Evolutionary conservation across 306 rosid genomes (phyloP), one percentile per base, ranked within the genome.

Genomic region (Trichosanthes truncata): DNA sequence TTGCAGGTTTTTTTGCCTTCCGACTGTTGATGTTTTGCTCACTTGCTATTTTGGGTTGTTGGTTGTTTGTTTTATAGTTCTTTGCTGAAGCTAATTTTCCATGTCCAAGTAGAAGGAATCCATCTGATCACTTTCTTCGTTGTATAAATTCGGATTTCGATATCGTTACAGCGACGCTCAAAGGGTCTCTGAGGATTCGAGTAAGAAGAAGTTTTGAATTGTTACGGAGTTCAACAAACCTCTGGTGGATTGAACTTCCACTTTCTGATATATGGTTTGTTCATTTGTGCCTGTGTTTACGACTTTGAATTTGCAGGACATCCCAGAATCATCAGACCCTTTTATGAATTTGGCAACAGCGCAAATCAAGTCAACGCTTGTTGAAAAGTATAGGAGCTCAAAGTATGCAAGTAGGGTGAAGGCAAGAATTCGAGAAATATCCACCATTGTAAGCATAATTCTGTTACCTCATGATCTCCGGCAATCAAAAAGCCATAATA

Each of bases 91-190:
- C 93, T 0, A 97, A 92, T 84, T 88, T 95, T 81, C 97, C 97
- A 20, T 95, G 98, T 81, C 97, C 97, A 23, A 90, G 90, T 80
- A 85, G 88, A 85, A 87, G 97, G 88, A 95, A 91, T 78, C 98
- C 98, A 80, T 91, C 97, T 0, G 98, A 95, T 87, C 98, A 95
- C 81, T 92, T 92, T 88, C 96, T 95, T 33, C 93, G 97, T 23
- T 93, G 96, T 63, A 88, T 92, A 3, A 95, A 95, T 81, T 90
- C 97, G 40, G 98, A 91, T 81, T 95, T 95, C 6, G 98, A 95
- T 78, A 71, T 80, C 45, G 87, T 90, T 68, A 87, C 90, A 4
- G 72, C 76, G 0, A 77, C 90, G 4, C 74, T 91, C 77, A 82
- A 68, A 78, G 84, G 83, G 40, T 82, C 90, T 69, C 86, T 68